A percentile compares a stretch with the other conserved stretches of the same genome.
Evolutionary conservation across 345 rosid genomes (phyloP).

Genomic region (Hibiscus trionum): DNA sequence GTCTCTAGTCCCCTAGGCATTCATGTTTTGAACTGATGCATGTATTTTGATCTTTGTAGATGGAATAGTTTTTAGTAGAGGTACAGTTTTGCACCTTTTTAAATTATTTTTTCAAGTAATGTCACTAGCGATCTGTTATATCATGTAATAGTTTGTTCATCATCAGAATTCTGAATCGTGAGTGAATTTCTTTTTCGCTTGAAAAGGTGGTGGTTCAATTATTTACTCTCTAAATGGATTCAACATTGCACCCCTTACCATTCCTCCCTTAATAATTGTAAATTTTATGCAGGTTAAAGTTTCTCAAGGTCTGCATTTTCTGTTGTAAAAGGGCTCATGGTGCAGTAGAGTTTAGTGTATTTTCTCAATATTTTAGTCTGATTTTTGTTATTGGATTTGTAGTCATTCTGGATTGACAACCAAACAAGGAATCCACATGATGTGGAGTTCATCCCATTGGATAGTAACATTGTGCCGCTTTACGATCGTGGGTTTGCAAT

Average conservation of each 20-base stretch:
- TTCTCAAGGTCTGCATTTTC: neutral
- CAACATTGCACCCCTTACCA: neutral
- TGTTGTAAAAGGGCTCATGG: neutral
- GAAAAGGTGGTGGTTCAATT: neutral
- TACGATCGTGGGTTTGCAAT: slow-evolving; percentile 83
- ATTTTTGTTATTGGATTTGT: slow-evolving; percentile 23
- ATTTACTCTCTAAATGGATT: neutral
- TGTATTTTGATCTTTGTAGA: neutral
- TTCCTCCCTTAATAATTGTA: neutral
- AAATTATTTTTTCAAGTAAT: neutral
- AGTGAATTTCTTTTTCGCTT: neutral
- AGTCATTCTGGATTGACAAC: slow-evolving; percentile 88
- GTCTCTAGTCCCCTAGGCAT: slow-evolving; percentile 4
- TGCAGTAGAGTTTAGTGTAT: neutral
- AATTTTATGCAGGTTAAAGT: neutral
- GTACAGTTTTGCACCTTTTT: neutral
- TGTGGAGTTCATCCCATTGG: slow-evolving; percentile 32
- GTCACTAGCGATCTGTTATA: no score
- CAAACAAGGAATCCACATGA: slow-evolving; percentile 36
- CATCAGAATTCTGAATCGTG: no score
- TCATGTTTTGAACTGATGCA: neutral
- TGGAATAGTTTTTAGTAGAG: neutral
- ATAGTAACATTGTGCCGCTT: slow-evolving; percentile 56
- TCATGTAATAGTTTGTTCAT: neutral
- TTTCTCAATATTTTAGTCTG: neutral